Base-by-base conservation (phyloP, 139 green algal genomes). In the Penium margaritaceum region DNA sequence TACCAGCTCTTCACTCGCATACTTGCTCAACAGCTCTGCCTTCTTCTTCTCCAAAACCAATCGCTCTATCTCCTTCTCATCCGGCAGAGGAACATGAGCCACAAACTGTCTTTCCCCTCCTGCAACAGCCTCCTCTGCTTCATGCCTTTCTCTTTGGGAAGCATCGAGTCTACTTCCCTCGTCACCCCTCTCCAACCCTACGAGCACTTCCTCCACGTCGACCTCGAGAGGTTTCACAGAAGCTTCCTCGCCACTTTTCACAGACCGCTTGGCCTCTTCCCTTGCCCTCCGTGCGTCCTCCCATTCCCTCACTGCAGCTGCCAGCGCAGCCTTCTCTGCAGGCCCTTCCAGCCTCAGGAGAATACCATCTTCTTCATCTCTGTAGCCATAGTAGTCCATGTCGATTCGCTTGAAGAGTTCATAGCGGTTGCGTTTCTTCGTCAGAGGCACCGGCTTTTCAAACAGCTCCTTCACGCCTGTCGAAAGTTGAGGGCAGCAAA, bases 21-120 rank as follows among this genome's bases (percentile, higher is more conserved):
- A 80, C 64, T 80, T 80, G 38, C 14, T 68, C 36, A 80, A 6
- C 33, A 80, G 74, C 64, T 80, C 67, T 38, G 53, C 30, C 74
- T 97, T 97, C 83, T 97, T 97, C 84, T 90, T 93, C 67, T 92
- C 83, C 70, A 97, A 68, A 41, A 97, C 88, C 35, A 83, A 81
- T 43, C 76, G 63, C 87, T 97, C 93, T 67, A 97, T 98, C 57
- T 92, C 87, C 63, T 91, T 88, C 51, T 93, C 76, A 54, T 96
- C 92, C 0, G 93, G 93, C 58, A 98, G 82, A 12, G 92, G 88
- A 58, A 97, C 93, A 72, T 95, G 95, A 0, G 93, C 90, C 32
- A 95, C 86, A 81, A 94, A 97, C 78, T n/a, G 29, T 21, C 68
- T 19, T 6, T 64, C 66, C n/a, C n/a, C n/a, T n/a, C n/a, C n/a